A percentile compares a stretch with the other conserved stretches of the same genome.
phyloP scores from a whole-genome alignment of 768 basidiomycete species.

The Pisolithus tinctorius region DNA sequence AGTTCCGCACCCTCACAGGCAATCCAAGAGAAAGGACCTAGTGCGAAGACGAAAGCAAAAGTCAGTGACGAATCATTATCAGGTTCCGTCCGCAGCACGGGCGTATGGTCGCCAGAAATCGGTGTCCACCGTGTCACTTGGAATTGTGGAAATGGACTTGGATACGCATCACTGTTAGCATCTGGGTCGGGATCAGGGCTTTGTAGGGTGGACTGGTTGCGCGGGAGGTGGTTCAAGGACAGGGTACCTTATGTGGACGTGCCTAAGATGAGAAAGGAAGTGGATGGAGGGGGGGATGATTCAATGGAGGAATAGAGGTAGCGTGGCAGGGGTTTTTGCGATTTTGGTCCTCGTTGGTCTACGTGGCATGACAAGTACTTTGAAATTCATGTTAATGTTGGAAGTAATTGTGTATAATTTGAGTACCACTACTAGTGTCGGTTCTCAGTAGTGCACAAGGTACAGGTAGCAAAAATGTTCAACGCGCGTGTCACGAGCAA shows the following conservation, averaged over 20 bases:
- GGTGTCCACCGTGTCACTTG: conserved; percentile 74
- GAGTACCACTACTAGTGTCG: too few species aligned
- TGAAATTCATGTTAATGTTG: too few species aligned
- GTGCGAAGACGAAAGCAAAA: conserved; percentile 28
- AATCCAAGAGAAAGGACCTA: conserved; percentile 33
- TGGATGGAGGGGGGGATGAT: conserved; percentile 33
- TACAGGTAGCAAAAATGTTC: too few species aligned
- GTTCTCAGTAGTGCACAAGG: too few species aligned
- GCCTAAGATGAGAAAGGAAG: conserved; percentile 54
- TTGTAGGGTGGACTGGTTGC: conserved; percentile 75
- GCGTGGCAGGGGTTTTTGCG: too few species aligned
- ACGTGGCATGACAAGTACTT: too few species aligned
- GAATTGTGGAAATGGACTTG: conserved; percentile 72
- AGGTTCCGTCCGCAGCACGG: conserved; percentile 34
- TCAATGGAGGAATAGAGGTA: conserved; percentile 18
- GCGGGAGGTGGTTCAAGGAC: conserved; percentile 67
- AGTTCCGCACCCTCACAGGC: conserved; percentile 30
- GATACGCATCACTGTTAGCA: conserved; percentile 53
- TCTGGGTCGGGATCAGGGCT: conserved; percentile 81
- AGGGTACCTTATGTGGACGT: conserved; percentile 62
- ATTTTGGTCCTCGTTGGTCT: too few species aligned
- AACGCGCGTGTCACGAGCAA: too few species aligned
- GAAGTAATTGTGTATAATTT: too few species aligned
- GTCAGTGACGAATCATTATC: conserved; percentile 15
- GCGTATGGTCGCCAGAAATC: conserved; percentile 76